phyloP scores from a whole-genome alignment of 352 stramenopile genomes.

The Globisporangium acanthophoron region DNA sequence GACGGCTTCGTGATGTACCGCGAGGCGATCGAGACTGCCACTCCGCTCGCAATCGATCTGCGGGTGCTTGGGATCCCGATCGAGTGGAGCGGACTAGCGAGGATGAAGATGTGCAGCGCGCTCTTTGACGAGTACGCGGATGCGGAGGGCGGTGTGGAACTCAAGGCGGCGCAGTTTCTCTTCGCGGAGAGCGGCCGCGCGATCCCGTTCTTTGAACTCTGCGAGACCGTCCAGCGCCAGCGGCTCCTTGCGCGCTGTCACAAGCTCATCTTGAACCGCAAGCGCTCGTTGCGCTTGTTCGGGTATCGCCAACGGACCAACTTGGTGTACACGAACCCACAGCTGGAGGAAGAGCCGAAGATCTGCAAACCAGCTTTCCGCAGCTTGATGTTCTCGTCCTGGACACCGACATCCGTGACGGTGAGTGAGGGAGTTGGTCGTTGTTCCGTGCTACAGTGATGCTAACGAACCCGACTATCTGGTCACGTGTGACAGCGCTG shows the following conservation, averaged over 20 bases:
- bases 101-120: slow-evolving; percentile 14
- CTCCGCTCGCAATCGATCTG: slow-evolving; percentile 37
- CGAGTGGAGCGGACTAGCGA: slow-evolving; percentile 29
- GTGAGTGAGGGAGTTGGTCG: slow-evolving; percentile 13
- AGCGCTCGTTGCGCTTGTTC: slow-evolving; percentile 56
- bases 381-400: slow-evolving; percentile 44
- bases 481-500: slow-evolving; percentile 25
- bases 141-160: slow-evolving; percentile 21
- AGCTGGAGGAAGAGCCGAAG: slow-evolving; percentile 28
- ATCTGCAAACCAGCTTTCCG: slow-evolving; percentile 42
- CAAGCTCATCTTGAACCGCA: slow-evolving; percentile 31
- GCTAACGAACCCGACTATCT: too few species aligned
- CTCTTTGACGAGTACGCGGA: slow-evolving; percentile 52
- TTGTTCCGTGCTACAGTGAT: too few species aligned
- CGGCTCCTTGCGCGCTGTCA: slow-evolving; percentile 37
- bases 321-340: slow-evolving; percentile 28
- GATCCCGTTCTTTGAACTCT: slow-evolving; percentile 29
- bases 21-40: slow-evolving; percentile 38
- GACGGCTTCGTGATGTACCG: slow-evolving; percentile 52
- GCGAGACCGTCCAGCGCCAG: slow-evolving; percentile 29
- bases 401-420: slow-evolving; percentile 27
- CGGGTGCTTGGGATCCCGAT: slow-evolving; percentile 29
- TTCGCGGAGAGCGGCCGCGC: slow-evolving; percentile 32
- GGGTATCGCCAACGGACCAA: slow-evolving; percentile 54
- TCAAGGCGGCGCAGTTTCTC: slow-evolving; percentile 45